Percentiles rank a stretch among this genome's conserved stretches.
Evolutionary conservation across 2,329 filamentous ascomycete genomes (phyloP).

Genomic region (Talaromyces amestolkiae): DNA sequence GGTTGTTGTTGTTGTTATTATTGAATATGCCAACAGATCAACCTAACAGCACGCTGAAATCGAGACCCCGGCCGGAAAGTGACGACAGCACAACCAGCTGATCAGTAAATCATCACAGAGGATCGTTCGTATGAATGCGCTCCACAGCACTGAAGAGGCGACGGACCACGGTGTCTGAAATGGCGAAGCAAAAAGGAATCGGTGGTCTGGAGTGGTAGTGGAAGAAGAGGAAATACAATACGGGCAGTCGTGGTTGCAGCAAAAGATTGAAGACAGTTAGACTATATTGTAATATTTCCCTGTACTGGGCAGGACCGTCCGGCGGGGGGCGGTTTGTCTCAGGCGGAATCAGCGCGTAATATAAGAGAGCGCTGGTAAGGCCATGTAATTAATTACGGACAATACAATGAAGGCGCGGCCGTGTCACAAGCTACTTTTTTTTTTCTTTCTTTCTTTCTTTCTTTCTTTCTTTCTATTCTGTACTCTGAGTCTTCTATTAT

Average conservation of each 20-base stretch:
- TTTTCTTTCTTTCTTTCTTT: background rate
- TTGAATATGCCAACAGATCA: background rate
- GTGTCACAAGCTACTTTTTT: background rate
- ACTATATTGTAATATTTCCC: background rate
- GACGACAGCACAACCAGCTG: background rate
- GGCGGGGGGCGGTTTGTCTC: slow-evolving; percentile 3
- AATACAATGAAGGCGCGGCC: slow-evolving; percentile 1
- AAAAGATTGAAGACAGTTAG: background rate
- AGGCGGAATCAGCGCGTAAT: background rate
- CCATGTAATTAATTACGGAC: background rate
- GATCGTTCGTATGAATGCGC: background rate
- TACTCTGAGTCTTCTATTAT: background rate
- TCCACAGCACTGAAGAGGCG: background rate
- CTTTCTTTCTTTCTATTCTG: background rate
- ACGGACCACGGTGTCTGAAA: background rate
- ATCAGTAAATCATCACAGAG: slow-evolving; percentile 2
- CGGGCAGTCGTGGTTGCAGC: background rate
- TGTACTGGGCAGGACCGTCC: background rate
- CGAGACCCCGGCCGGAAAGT: background rate
- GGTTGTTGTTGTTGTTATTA: background rate
- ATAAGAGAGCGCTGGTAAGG: background rate
- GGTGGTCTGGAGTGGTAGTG: background rate
- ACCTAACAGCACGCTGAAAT: background rate
- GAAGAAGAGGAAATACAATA: background rate
- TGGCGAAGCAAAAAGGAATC: background rate